phyloP scores from a whole-genome alignment of 768 basidiomycete species.

The Suillus sp. region DNA sequence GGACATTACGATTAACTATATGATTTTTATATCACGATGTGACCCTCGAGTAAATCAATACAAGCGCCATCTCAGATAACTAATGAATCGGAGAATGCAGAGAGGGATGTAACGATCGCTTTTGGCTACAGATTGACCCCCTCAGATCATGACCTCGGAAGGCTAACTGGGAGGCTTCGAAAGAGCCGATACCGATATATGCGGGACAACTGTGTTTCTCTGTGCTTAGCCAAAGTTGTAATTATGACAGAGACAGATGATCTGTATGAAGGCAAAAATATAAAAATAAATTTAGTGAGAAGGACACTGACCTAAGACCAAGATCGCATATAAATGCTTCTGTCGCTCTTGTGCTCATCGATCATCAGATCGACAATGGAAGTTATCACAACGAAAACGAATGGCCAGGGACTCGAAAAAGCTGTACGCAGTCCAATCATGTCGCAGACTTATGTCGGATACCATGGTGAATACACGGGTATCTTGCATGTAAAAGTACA shows the following conservation, averaged over 20 bases:
- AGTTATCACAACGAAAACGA: not conserved
- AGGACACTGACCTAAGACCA: not conserved
- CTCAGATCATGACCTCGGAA: conserved; percentile 40
- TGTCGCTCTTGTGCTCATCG: not conserved
- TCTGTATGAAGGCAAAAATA: not conserved
- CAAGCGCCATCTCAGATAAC: conserved; percentile 24
- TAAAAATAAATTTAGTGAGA: not conserved
- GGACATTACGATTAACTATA: not conserved
- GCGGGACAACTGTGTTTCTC: not conserved
- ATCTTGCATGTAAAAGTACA: conserved; percentile 8
- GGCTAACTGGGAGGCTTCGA: conserved; percentile 57
- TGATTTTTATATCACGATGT: conserved; percentile 20
- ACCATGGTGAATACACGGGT: conserved; percentile 5
- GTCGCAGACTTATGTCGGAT: too few relatives aligned
- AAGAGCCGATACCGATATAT: conserved; percentile 43
- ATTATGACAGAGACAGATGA: not conserved
- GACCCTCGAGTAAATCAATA: conserved; percentile 18
- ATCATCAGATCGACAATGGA: not conserved
- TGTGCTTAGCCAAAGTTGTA: not conserved
- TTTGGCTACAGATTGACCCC: conserved; percentile 70
- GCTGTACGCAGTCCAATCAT: not conserved
- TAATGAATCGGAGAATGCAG: conserved; percentile 24
- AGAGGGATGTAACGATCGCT: conserved; percentile 32
- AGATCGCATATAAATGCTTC: not conserved
- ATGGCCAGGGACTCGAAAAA: not conserved